Evolutionary conservation across 208 protist genomes (phyloP).

Genomic region (Trypanosoma congolense): DNA sequence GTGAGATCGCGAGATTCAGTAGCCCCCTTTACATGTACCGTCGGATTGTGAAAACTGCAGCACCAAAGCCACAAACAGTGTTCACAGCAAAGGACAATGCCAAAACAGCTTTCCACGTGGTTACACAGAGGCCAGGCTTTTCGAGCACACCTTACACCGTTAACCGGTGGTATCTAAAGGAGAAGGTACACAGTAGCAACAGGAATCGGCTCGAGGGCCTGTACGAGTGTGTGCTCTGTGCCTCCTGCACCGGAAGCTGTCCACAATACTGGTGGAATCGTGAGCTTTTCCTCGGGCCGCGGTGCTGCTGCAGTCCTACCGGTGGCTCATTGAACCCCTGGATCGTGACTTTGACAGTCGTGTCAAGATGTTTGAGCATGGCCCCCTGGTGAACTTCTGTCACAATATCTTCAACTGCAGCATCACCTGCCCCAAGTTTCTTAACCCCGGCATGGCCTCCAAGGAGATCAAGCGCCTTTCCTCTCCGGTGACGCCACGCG

Average conservation of each 20-base stretch:
- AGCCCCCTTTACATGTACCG: slow-evolving; percentile 80
- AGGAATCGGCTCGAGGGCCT: slow-evolving; percentile 79
- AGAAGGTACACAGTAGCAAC: slow-evolving; percentile 82
- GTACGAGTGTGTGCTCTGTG: slow-evolving; percentile 90
- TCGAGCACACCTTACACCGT: slow-evolving; percentile 47
- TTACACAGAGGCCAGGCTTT: slow-evolving; percentile 37
- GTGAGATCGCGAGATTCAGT: slow-evolving; percentile 45
- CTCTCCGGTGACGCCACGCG: slow-evolving; percentile 48
- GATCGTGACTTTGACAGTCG: slow-evolving; percentile 83
- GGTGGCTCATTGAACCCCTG: slow-evolving; percentile 87
- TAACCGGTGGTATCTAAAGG: slow-evolving; percentile 88
- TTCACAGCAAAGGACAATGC: slow-evolving; percentile 88
- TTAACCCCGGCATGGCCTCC: slow-evolving; percentile 81
- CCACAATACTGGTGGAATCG: slow-evolving; percentile 92
- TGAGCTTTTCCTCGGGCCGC: slow-evolving; percentile 88
- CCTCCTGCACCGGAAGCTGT: slow-evolving; percentile 82
- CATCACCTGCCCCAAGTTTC: slow-evolving; percentile 88
- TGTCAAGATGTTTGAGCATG: slow-evolving; percentile 83
- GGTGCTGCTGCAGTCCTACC: slow-evolving; percentile 85
- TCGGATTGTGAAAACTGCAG: slow-evolving; percentile 67
- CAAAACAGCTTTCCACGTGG: slow-evolving; percentile 78
- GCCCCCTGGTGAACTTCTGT: slow-evolving; percentile 84
- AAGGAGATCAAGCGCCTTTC: slow-evolving; percentile 87
- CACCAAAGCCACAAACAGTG: slow-evolving; percentile 42
- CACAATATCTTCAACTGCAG: slow-evolving; percentile 92